Evolutionary conservation across 2,329 filamentous ascomycete genomes (phyloP).

Genomic region (Verticillium tricorpus): DNA sequence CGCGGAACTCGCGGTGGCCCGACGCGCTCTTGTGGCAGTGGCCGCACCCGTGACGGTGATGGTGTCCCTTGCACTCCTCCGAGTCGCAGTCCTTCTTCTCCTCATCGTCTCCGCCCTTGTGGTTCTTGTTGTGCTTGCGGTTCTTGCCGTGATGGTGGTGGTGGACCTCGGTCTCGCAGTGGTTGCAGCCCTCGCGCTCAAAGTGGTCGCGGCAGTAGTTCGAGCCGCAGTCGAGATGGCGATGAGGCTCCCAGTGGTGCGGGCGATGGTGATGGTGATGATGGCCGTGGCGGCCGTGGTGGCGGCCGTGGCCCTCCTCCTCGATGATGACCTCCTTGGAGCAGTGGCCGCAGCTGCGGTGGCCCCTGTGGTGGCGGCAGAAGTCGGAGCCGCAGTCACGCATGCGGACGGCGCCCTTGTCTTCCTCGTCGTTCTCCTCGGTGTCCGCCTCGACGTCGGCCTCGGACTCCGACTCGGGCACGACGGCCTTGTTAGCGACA

Average conservation of each 20-base stretch:
- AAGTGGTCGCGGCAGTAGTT: constrained; percentile 1
- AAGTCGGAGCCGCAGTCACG: not conserved
- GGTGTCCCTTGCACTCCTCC: constrained; percentile 1
- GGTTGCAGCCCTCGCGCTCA: constrained; percentile 2
- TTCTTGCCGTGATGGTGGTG: not conserved
- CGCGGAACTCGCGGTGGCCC: constrained; percentile 3
- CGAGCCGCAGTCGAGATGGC: not conserved
- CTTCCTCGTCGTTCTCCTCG: not conserved
- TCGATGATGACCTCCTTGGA: not conserved
- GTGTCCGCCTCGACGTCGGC: not conserved
- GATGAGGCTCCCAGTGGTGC: not conserved
- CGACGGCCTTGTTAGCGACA: not conserved
- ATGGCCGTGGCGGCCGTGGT: not conserved
- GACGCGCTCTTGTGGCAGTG: constrained; percentile 3
- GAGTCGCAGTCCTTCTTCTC: constrained; percentile 4
- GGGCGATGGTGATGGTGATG: not conserved
- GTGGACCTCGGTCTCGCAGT: not conserved
- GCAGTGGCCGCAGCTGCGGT: not conserved
- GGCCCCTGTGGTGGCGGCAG: not conserved
- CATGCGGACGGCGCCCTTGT: not conserved
- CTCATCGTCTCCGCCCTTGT: constrained; percentile 1
- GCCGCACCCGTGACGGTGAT: not conserved
- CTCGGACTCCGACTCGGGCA: not conserved
- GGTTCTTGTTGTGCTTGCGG: not conserved
- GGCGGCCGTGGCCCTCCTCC: not conserved